phyloP scores from a whole-genome alignment of 78 protist genomes.

The Dictyostelium brefeldianum region DNA sequence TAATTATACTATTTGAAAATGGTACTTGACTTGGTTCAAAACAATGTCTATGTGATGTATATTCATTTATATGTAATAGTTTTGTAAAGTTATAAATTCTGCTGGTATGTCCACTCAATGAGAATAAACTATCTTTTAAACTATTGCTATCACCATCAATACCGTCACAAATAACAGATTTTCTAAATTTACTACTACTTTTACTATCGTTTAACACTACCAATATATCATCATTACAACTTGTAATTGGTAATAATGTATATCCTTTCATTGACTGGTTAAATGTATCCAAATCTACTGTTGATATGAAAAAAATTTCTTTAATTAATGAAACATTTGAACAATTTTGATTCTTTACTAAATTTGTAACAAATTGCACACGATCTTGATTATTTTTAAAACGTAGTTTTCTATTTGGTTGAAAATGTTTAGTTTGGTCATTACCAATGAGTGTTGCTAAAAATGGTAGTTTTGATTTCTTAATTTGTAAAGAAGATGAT shows the following conservation, averaged over 20 bases:
- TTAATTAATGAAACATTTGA: background rate
- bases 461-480: background rate
- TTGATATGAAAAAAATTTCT: background rate
- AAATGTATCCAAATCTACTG: background rate
- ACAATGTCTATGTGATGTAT: background rate
- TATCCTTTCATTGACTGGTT: background rate
- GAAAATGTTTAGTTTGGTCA: conserved; percentile 19
- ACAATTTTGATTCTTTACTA: background rate
- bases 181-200: background rate
- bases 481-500: background rate
- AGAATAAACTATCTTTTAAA: conserved; percentile 3
- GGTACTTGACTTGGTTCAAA: background rate
- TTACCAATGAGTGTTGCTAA: conserved; percentile 3
- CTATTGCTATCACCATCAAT: background rate
- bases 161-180: background rate
- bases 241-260: background rate
- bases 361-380: background rate
- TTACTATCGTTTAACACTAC: background rate
- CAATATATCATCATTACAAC: background rate
- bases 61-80: background rate
- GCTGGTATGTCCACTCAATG: background rate
- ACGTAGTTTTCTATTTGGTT: background rate
- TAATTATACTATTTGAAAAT: background rate
- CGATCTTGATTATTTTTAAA: background rate
- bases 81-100: background rate